Conservation (phyloP, 1,284 basidiomycete species). For the Ustilago shanxiensis region DNA sequence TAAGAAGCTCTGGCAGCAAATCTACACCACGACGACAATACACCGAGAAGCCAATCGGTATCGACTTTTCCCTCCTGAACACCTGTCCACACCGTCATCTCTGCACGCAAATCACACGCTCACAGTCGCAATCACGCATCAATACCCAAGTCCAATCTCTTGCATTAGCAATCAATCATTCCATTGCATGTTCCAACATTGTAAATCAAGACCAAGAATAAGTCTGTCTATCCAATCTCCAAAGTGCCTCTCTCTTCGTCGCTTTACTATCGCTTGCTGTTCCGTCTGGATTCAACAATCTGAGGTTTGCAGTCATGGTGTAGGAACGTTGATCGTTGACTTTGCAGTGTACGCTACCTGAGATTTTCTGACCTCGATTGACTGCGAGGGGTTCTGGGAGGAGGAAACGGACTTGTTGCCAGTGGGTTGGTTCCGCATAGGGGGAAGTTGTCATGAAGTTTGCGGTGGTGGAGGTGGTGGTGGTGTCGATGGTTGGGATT, state of each 20-base stretch:
- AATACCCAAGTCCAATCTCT: not conserved
- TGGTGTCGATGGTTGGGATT: slow-evolving; percentile 34
- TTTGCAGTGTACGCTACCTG: slow-evolving; percentile 59
- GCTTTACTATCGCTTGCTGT: slow-evolving; percentile 14
- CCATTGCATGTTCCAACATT: not conserved
- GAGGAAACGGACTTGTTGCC: slow-evolving; percentile 67
- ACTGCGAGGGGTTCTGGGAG: slow-evolving; percentile 64
- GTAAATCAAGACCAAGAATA: slow-evolving; percentile 58
- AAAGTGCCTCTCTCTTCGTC: slow-evolving; percentile 42
- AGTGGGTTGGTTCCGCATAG: slow-evolving; percentile 66
- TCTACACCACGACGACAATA: too few species aligned
- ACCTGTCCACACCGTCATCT: not conserved
- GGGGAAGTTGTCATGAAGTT: slow-evolving; percentile 67
- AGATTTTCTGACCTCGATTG: slow-evolving; percentile 60
- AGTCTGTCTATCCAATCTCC: slow-evolving; percentile 66
- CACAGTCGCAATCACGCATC: not conserved
- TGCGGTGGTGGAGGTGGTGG: not conserved
- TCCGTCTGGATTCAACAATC: slow-evolving; percentile 41
- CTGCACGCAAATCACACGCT: not conserved
- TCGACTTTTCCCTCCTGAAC: not conserved
- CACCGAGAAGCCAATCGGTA: not conserved
- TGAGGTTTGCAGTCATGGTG: slow-evolving; percentile 49
- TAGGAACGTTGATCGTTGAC: slow-evolving; percentile 65
- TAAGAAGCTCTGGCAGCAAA: too few species aligned
- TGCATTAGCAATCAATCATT: not conserved